Conservation (phyloP, 2,329 filamentous ascomycete genomes). For the Aureobasidium vineae region DNA sequence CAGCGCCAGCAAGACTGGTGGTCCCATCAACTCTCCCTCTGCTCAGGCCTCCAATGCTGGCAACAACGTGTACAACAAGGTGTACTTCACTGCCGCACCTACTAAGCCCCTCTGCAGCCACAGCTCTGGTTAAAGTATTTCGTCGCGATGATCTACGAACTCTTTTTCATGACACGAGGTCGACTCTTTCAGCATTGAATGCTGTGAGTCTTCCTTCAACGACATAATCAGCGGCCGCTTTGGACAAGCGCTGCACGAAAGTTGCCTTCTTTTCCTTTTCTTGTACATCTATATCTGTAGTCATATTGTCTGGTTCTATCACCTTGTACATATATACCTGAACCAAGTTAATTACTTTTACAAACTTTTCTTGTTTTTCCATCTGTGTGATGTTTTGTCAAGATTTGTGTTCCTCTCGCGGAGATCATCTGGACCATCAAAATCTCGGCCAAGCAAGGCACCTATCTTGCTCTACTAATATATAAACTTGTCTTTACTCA, state of each 20-base stretch:
- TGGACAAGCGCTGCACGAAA: conserved; percentile 4
- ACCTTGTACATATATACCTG: conserved; percentile 9
- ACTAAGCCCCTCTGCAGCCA: conserved; percentile 8
- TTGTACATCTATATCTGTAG: conserved; percentile 9
- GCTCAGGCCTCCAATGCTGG: conserved; percentile 35
- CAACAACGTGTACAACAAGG: conserved; percentile 41
- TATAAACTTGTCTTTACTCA: too few species aligned
- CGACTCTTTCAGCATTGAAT: neutral
- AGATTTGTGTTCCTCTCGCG: neutral
- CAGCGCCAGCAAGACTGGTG: conserved; percentile 34
- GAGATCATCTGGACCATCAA: too few species aligned
- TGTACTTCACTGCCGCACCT: conserved; percentile 37
- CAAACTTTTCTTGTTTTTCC: neutral
- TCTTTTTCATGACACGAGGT: neutral
- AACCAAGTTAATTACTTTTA: conserved; percentile 1
- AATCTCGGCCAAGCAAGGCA: too few species aligned
- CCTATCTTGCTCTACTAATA: too few species aligned
- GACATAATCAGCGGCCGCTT: neutral
- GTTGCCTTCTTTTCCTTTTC: neutral
- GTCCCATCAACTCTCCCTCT: conserved; percentile 35
- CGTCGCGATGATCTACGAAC: neutral
- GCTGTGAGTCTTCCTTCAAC: neutral
- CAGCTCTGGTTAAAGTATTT: neutral
- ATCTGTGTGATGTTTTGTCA: neutral
- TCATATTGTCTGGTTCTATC: neutral